Percentiles rank a stretch among this genome's conserved stretches.
These are phyloP conservation scores for Acer negundo DNA, from an alignment of 345 rosid species.

Conservation along the genomic window DNA sequence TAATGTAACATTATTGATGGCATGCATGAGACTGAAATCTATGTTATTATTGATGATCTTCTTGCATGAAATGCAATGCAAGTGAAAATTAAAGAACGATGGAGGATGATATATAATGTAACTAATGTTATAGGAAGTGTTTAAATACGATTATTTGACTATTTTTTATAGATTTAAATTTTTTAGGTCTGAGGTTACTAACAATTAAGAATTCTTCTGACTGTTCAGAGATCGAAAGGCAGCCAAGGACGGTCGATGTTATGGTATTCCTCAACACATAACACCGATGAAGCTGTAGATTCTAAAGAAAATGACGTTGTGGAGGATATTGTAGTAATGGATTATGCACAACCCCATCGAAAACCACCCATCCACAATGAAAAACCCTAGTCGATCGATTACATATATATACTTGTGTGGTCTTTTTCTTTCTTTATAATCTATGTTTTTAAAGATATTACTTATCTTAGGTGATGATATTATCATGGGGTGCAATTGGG, in stretches of 20 bases:
- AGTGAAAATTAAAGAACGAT: not conserved
- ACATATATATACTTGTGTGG: not conserved
- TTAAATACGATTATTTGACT: too few species aligned
- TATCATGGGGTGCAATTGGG: not conserved
- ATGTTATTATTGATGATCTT: not conserved
- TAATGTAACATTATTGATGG: not conserved
- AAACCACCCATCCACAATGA: constrained; percentile 96
- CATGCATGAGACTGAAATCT: not conserved
- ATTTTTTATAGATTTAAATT: too few species aligned
- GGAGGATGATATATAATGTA: not conserved
- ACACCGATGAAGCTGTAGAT: constrained; percentile 29
- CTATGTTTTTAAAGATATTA: not conserved
- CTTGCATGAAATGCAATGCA: not conserved
- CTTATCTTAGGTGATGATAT: not conserved
- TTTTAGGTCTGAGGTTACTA: too few species aligned
- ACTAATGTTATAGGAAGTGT: too few species aligned
- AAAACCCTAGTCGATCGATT: constrained; percentile 36
- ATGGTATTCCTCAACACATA: constrained; percentile 16
- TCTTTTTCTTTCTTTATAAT: not conserved
- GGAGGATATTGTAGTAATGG: constrained; percentile 63
- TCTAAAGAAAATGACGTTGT: constrained; percentile 34
- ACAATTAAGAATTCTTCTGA: too few species aligned
- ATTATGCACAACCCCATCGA: constrained; percentile 84
- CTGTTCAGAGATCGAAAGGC: constrained; percentile 29
- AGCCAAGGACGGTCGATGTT: constrained; percentile 29